A percentile compares a stretch with the other conserved stretches of the same genome.
phyloP scores from a whole-genome alignment of 2,329 filamentous ascomycete species.

The Sclerotinia minor region DNA sequence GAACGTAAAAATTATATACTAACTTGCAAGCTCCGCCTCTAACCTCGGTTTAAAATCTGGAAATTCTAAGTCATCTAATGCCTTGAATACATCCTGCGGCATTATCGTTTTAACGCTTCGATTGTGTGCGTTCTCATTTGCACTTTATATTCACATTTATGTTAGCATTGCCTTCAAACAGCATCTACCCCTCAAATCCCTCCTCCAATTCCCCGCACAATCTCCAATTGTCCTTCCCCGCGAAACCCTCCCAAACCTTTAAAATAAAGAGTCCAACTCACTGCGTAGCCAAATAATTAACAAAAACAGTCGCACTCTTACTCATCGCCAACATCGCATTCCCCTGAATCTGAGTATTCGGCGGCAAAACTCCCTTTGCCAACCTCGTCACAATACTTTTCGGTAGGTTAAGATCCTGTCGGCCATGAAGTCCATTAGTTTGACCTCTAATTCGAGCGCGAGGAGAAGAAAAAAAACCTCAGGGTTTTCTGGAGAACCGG shows the following conservation, averaged over 20 bases:
- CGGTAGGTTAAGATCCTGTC: constrained; percentile 71
- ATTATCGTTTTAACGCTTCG: constrained; percentile 77
- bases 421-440: neutral
- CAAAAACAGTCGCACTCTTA: constrained; percentile 81
- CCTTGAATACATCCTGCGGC: constrained; percentile 73
- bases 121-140: constrained; percentile 67
- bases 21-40: constrained; percentile 75
- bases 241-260: too few species aligned
- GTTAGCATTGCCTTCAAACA: neutral
- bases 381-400: constrained; percentile 80
- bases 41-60: constrained; percentile 67
- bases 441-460: neutral
- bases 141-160: constrained; percentile 49
- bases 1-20: constrained; percentile 39
- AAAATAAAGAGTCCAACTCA: constrained; percentile 48
- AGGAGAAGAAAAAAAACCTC: neutral
- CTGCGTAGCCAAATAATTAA: constrained; percentile 76
- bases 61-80: constrained; percentile 74
- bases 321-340: constrained; percentile 77
- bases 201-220: neutral
- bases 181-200: neutral
- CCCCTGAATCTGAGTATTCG: constrained; percentile 80
- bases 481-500: neutral
- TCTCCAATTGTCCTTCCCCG: neutral
- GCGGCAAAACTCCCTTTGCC: constrained; percentile 75